Evolutionary conservation across 768 basidiomycete species (phyloP).

Genomic region (Lactarius vividus): DNA sequence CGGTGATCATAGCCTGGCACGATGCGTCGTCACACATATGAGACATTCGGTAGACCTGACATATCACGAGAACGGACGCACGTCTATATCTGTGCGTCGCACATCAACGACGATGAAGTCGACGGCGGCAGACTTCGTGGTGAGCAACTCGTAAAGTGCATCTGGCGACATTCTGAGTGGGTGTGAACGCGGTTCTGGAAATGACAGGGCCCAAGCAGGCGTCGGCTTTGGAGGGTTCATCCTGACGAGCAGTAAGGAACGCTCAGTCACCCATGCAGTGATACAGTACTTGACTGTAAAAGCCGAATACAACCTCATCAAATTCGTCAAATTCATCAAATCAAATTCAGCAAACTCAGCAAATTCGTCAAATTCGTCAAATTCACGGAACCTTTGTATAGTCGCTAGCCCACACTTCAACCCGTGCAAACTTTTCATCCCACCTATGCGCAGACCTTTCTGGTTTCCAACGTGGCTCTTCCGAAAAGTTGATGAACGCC

Average conservation of each 20-base stretch:
- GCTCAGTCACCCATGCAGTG: background rate
- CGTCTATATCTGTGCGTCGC: conserved; percentile 40
- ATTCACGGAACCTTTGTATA: background rate
- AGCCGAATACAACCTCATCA: background rate
- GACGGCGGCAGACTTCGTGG: conserved; percentile 24
- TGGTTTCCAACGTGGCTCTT: background rate
- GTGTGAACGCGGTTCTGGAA: conserved; percentile 27
- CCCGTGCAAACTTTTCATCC: background rate
- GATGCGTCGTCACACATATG: background rate
- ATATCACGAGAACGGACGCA: conserved; percentile 22
- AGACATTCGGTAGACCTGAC: background rate
- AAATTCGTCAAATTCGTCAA: conserved; percentile 16
- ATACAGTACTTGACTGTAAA: background rate
- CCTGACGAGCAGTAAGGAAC: background rate
- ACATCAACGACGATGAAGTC: conserved; percentile 40
- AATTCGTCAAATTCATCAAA: conserved; percentile 11
- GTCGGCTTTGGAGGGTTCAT: conserved; percentile 16
- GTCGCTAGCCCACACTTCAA: background rate
- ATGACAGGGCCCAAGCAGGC: conserved; percentile 27
- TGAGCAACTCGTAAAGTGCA: conserved; percentile 31
- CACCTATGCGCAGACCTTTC: background rate
- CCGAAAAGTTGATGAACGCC: background rate
- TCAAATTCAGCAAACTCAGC: conserved; percentile 3
- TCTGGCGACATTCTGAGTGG: conserved; percentile 28
- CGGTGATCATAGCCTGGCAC: conserved; percentile 32